A percentile compares a stretch with the other conserved stretches of the same genome.
Evolutionary conservation across 495 filamentous ascomycete species (phyloP).

Genomic region (Bombardia bombarda): DNA sequence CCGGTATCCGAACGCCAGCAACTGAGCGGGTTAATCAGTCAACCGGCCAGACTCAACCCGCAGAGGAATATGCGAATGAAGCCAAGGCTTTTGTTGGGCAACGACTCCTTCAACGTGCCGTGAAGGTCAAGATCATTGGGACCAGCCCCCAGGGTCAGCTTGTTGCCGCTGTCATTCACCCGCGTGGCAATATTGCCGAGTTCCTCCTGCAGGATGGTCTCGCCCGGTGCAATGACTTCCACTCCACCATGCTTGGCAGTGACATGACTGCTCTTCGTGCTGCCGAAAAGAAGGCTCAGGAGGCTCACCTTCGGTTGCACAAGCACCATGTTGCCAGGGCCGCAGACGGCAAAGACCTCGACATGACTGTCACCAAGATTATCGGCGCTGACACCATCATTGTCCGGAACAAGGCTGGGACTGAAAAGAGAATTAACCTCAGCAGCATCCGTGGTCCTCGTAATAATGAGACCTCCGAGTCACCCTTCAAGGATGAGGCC

Average conservation of each 20-base stretch:
- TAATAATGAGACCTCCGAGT: slow-evolving; percentile 45
- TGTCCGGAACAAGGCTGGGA: slow-evolving; percentile 71
- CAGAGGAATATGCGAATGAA: slow-evolving; percentile 80
- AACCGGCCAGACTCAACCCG: slow-evolving; percentile 71
- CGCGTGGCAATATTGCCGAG: slow-evolving; percentile 83
- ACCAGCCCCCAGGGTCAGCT: slow-evolving; percentile 80
- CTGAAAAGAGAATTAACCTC: slow-evolving; percentile 82
- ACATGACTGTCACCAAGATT: slow-evolving; percentile 77
- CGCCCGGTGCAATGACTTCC: slow-evolving; percentile 87
- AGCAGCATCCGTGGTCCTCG: slow-evolving; percentile 92
- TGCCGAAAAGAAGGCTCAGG: slow-evolving; percentile 80
- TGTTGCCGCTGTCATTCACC: slow-evolving; percentile 73
- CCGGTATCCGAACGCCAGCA: slow-evolving; percentile 78
- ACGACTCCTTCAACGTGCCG: slow-evolving; percentile 75
- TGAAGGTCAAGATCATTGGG: slow-evolving; percentile 73
- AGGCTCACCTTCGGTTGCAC: slow-evolving; percentile 64
- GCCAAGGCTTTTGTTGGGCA: slow-evolving; percentile 79
- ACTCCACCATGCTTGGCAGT: slow-evolving; percentile 77
- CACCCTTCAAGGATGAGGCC: slow-evolving; percentile 82
- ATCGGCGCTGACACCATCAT: slow-evolving; percentile 85
- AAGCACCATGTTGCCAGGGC: slow-evolving; percentile 63
- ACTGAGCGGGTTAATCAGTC: slow-evolving; percentile 70
- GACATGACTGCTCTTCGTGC: slow-evolving; percentile 81
- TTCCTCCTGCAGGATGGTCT: slow-evolving; percentile 81
- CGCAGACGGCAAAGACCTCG: slow-evolving; percentile 48